Evolutionary conservation across 2,329 filamentous ascomycete genomes (phyloP), one percentile per base, ranked within the genome.

Genomic region (Colletotrichum filicis): DNA sequence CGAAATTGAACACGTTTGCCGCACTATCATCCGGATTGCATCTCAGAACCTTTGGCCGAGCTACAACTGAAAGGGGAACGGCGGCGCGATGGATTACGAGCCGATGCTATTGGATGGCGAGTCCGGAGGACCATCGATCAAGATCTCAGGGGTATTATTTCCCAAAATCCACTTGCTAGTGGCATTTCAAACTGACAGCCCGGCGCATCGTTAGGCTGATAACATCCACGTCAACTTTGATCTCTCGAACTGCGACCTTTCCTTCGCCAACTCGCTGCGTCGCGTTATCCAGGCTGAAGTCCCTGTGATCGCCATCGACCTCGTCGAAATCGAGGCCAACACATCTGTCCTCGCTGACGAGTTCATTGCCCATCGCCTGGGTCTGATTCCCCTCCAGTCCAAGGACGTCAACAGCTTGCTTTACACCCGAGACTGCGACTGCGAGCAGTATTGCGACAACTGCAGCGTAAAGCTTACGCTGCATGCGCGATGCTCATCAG

Each of bases 331-430:
- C 76, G 92, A 97, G 80, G 90, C 89, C 79, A 99, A 99, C 87
- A 97, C 93, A 71, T 97, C 95, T n/a, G 95, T 98, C 5, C 91
- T 98, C 16, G 94, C 96, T 74, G 96, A 99, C 83, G 96, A 99
- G 84, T 98, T 98, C 83, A 92, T 99, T 77, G 93, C 94, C 61
- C 96, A 98, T 83, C 93, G 96, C 58, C 89, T 99, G 16, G 96
- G 97, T 37, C 91, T 98, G 59, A 92, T 98, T 70, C 97, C 97
- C 1, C 90, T 99, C 60, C 92, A 93, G 81, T 94, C 94, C 71
- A 94, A 94, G 79, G 93, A 94, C 80, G 92, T 96, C 78, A 94
- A 95, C 76, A 89, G 93, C 78, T 89, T 98, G 75, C 88, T 93
- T 75, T 98, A 98, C 85, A 93, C 94, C 61, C 93, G 96, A 79